A percentile compares a stretch with the other conserved stretches of the same genome.
Evolutionary conservation across 208 protist species (phyloP).

Genomic region (Wallacemonas sp.): DNA sequence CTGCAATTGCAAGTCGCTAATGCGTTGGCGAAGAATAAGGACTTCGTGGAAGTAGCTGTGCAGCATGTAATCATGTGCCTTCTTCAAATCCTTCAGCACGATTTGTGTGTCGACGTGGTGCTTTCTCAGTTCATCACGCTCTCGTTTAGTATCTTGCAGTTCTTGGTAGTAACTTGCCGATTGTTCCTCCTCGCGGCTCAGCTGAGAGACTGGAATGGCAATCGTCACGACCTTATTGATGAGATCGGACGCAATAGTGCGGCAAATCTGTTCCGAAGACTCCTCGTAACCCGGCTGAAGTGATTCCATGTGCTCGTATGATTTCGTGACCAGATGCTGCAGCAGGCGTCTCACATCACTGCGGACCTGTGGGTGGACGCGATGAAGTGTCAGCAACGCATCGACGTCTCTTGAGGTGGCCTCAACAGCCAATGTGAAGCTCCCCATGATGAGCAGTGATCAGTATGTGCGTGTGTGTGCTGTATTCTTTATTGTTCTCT

Average conservation of each 20-base stretch:
- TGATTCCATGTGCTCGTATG: constrained; percentile 46
- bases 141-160: constrained; percentile 26
- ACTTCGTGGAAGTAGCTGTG: constrained; percentile 85
- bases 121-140: constrained; percentile 20
- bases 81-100: constrained; percentile 30
- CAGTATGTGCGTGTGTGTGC: too few relatives aligned
- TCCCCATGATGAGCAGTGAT: constrained; percentile 41
- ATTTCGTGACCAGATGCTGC: constrained; percentile 41
- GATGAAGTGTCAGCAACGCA: constrained; percentile 70
- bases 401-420: constrained; percentile 71
- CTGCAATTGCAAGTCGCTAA: constrained; percentile 38
- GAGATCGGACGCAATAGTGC: constrained; percentile 40
- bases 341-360: constrained; percentile 65
- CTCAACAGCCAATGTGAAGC: constrained; percentile 63
- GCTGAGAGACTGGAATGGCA: constrained; percentile 50
- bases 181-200: constrained; percentile 29
- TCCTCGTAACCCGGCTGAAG: constrained; percentile 40
- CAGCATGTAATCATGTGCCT: constrained; percentile 82
- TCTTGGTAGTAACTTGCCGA: constrained; percentile 37
- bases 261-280: constrained; percentile 55
- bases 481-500: too few relatives aligned
- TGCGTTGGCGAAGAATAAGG: constrained; percentile 60
- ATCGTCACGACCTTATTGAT: constrained; percentile 44
- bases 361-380: constrained; percentile 83
- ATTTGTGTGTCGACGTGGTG: constrained; percentile 23